Evolutionary conservation across 192 early-diverging fungal species (phyloP).

Genomic region (Backusella macrospora): DNA sequence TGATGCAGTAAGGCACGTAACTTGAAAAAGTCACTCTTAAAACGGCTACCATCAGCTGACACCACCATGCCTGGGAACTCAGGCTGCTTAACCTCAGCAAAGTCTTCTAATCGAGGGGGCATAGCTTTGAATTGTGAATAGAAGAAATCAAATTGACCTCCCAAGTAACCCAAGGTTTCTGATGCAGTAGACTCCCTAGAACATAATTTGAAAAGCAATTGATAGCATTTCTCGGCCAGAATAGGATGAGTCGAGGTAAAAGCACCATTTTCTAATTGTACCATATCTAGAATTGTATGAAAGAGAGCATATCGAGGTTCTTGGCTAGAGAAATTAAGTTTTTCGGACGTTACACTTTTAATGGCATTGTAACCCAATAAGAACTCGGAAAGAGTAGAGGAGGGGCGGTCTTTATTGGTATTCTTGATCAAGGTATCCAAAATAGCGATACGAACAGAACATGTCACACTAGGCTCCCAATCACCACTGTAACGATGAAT

Average conservation of each 20-base stretch:
- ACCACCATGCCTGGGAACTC: slow-evolving; percentile 22
- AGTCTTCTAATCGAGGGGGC: slow-evolving; percentile 38
- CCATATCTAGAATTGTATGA: background rate
- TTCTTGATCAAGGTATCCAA: slow-evolving; percentile 86
- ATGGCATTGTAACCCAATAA: slow-evolving; percentile 80
- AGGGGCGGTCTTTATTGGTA: slow-evolving; percentile 50
- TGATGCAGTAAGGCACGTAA: slow-evolving; percentile 70
- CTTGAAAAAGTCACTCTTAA: slow-evolving; percentile 35
- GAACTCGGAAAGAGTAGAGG: slow-evolving; percentile 86
- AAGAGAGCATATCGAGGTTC: slow-evolving; percentile 39
- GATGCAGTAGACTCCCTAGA: slow-evolving; percentile 65
- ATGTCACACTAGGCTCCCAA: background rate
- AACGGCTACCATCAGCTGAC: background rate
- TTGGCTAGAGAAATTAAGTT: slow-evolving; percentile 12
- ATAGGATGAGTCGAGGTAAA: slow-evolving; percentile 63
- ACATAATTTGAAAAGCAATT: slow-evolving; percentile 85
- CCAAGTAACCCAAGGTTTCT: slow-evolving; percentile 77
- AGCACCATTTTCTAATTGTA: slow-evolving; percentile 20
- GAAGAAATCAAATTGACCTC: slow-evolving; percentile 74
- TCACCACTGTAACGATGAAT: slow-evolving; percentile 10
- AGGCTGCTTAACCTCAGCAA: background rate
- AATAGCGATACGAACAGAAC: slow-evolving; percentile 76
- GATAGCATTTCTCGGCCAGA: slow-evolving; percentile 86
- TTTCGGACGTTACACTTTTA: slow-evolving; percentile 42
- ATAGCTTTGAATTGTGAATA: slow-evolving; percentile 61